Evolutionary conservation across 306 rosid genomes (phyloP).

Genomic region (Alnus glutinosa): DNA sequence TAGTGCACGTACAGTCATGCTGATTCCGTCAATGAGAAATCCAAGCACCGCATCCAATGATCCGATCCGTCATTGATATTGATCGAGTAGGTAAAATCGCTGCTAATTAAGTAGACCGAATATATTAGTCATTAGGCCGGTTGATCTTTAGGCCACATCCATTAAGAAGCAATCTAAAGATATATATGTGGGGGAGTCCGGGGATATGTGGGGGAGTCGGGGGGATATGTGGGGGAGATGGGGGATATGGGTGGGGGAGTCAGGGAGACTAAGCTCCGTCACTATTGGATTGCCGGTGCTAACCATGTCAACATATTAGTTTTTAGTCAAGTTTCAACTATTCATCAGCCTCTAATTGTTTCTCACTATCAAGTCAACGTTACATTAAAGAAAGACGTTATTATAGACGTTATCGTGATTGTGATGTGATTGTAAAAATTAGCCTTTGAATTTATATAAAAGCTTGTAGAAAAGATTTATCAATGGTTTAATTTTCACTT

Average conservation of each 20-base stretch:
- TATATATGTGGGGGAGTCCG: neutral
- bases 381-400: neutral
- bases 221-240: neutral
- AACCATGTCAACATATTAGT: neutral
- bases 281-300: neutral
- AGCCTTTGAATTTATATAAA: no score
- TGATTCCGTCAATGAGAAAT: conserved; percentile 17
- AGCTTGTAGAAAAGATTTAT: no score
- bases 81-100: conserved; percentile 51
- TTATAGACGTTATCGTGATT: no score
- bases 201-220: neutral
- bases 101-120: conserved; percentile 40
- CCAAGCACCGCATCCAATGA: conserved; percentile 17
- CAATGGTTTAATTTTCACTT: no score
- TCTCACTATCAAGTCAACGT: neutral
- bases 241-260: neutral
- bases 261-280: neutral
- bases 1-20: neutral
- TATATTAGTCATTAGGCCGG: conserved; percentile 62
- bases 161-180: neutral
- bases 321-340: neutral
- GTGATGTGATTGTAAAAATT: no score
- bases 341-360: neutral
- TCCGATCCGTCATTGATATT: conserved; percentile 13
- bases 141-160: conserved; percentile 29